Conservation (phyloP, 148 eudicot genomes). For the Vaccinium darrowii region DNA sequence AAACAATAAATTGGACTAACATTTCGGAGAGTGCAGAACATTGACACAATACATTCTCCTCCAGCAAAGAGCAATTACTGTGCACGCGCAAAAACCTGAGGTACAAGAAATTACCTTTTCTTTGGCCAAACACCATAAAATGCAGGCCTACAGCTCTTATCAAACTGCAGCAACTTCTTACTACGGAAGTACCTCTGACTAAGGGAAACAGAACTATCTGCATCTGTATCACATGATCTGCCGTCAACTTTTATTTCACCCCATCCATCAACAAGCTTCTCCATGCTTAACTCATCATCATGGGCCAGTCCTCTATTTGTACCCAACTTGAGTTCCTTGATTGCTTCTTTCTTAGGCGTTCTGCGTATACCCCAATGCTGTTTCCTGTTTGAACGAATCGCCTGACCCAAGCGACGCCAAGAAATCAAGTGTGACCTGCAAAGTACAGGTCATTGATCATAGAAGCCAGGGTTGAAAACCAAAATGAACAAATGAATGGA, state of each 20-base stretch:
- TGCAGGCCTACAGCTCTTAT: slow-evolving; percentile 87
- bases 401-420: slow-evolving; percentile 60
- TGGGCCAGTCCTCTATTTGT: slow-evolving; percentile 35
- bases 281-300: slow-evolving; percentile 55
- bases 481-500: not conserved
- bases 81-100: not conserved
- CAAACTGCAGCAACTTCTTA: slow-evolving; percentile 85
- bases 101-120: slow-evolving; percentile 51
- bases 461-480: not conserved
- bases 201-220: slow-evolving; percentile 27
- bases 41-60: not conserved
- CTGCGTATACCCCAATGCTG: slow-evolving; percentile 74
- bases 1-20: not conserved
- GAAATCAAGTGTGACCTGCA: slow-evolving; percentile 70
- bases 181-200: slow-evolving; percentile 29
- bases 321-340: slow-evolving; percentile 73
- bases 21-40: not conserved
- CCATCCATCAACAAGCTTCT: slow-evolving; percentile 57
- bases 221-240: slow-evolving; percentile 27
- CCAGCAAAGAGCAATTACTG: not conserved
- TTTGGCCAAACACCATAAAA: slow-evolving; percentile 91
- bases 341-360: slow-evolving; percentile 58
- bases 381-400: slow-evolving; percentile 46
- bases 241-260: slow-evolving; percentile 36
- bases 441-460: slow-evolving; percentile 12